Evolutionary conservation across 495 filamentous ascomycete genomes (phyloP), one percentile per base, ranked within the genome.

Genomic region (Hamigera avellanea): DNA sequence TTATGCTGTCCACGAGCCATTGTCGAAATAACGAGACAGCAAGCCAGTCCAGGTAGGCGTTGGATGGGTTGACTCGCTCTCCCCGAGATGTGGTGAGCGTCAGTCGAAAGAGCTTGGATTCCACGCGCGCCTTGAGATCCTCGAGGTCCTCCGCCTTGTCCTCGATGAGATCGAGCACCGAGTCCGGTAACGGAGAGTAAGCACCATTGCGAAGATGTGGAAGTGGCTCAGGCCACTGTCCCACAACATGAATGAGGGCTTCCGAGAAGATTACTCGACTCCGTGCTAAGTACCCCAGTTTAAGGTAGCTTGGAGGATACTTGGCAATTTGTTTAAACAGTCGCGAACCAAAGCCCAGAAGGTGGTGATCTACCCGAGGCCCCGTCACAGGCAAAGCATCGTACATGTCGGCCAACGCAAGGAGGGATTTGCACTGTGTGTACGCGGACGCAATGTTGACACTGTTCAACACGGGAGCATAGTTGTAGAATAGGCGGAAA

Each of bases 311-410:
- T 12, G 88, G 82, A 13, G 87, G 87, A 52, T 94, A 94, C 56
- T 93, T 93, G 26, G 86, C 84, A 39, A 94, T 91, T 49, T 95
- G 86, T 52, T 89, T 89, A 76, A 85, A 93, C 0, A 95, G 70
- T 12, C 84, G 71, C 18, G 78, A 81, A 41, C 87, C 84, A 57
- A 94, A 95, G 38, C 87, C 85, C 1, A 95, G 66, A 2, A 95
- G 63, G 54, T 95, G 86, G 62, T 95, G 85, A 49, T 95, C 86
- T 8, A 93, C 78, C n/a, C 87, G 75, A 1, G 84, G 82, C 0
- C 87, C 87, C 12, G 93, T 83, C 12, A 94, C 84, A 14, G 77
- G 66, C 7, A 94, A 69, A 2, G 87, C 85, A 55, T 95, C 87
- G 62, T 94, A 94, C 67, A 88, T 83, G 53, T 94, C 87, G 6